phyloP scores from a whole-genome alignment of 495 filamentous ascomycete genomes.

The Tuber aestivum region DNA sequence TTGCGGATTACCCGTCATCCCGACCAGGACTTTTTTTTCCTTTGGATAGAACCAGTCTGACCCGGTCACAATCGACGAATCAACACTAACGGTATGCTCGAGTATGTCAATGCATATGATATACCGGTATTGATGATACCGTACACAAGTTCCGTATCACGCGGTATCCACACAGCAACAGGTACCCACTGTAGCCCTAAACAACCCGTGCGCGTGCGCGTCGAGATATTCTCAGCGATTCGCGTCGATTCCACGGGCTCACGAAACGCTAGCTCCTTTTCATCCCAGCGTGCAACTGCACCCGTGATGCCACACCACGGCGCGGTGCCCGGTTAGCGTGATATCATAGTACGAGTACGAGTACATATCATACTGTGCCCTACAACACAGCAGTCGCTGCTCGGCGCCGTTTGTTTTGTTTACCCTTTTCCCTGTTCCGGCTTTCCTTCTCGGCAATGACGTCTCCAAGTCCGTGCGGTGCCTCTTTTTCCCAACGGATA shows the following conservation, averaged over 20 bases:
- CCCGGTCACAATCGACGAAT: background rate
- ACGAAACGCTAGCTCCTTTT: background rate
- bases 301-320: background rate
- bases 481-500: background rate
- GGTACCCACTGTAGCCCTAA: background rate
- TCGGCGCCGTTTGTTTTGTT: background rate
- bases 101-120: background rate
- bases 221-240: background rate
- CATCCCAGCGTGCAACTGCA: background rate
- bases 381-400: background rate
- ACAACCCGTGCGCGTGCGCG: constrained; percentile 4
- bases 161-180: constrained; percentile 3
- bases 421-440: background rate
- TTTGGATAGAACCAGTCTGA: background rate
- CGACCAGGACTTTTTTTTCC: background rate
- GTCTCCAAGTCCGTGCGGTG: background rate
- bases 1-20: background rate
- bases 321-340: background rate
- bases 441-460: background rate
- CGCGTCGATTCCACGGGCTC: background rate
- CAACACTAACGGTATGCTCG: background rate
- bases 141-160: background rate
- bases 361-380: background rate
- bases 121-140: no score
- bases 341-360: background rate